A percentile compares a stretch with the other conserved stretches of the same genome.
phyloP scores from a whole-genome alignment of 2,329 filamentous ascomycete species.

The Cladosporium sp. region DNA sequence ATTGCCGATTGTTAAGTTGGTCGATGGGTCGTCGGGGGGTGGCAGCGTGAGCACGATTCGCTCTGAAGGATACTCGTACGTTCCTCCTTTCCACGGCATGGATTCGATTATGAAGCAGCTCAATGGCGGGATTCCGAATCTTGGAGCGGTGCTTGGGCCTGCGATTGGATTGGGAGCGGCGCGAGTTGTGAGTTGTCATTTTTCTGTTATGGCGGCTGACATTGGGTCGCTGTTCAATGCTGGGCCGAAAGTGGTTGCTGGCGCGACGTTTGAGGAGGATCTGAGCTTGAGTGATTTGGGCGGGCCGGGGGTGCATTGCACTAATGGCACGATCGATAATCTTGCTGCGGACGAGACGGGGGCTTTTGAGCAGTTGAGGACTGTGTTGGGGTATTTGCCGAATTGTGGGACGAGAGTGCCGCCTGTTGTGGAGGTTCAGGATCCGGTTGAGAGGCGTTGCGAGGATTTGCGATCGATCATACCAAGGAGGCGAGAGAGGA shows the following conservation, averaged over 20 bases:
- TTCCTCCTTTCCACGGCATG: conserved; percentile 59
- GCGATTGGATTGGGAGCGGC: conserved; percentile 65
- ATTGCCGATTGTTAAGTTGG: conserved; percentile 63
- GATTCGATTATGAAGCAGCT: conserved; percentile 57
- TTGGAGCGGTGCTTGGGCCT: conserved; percentile 63
- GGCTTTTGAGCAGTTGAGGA: conserved; percentile 62
- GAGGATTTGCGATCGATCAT: conserved; percentile 56
- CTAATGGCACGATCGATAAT: conserved; percentile 67
- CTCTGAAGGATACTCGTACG: conserved; percentile 58
- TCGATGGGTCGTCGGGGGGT: conserved; percentile 64
- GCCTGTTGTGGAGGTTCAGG: conserved; percentile 45
- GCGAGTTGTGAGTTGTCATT: conserved; percentile 62
- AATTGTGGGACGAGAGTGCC: conserved; percentile 58
- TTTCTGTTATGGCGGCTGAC: conserved; percentile 66
- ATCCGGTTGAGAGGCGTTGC: conserved; percentile 53
- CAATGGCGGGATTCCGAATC: conserved; percentile 64
- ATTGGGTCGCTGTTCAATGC: conserved; percentile 65
- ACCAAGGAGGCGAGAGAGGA: conserved; percentile 57
- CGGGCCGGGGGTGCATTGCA: conserved; percentile 62
- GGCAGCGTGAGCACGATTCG: conserved; percentile 62
- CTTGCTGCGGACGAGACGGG: conserved; percentile 60
- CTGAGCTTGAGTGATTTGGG: conserved; percentile 60
- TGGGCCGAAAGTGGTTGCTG: conserved; percentile 62
- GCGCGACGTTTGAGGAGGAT: conserved; percentile 64
- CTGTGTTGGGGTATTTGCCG: conserved; percentile 58